Conservation (phyloP, 306 rosid species). For the Vachellia collinsii region DNA sequence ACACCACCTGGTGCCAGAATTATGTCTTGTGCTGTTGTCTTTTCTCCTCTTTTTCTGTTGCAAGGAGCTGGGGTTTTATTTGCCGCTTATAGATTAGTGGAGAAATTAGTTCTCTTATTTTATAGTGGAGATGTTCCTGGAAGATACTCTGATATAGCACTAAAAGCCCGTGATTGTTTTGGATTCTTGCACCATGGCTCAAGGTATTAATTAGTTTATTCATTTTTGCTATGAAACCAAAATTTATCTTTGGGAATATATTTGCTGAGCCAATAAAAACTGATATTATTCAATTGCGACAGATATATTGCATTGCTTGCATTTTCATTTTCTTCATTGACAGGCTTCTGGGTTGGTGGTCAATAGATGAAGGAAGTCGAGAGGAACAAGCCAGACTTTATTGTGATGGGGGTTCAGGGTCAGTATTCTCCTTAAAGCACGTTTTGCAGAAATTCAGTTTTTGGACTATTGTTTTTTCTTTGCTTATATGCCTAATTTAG, state of each 20-base stretch:
- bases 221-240: background rate
- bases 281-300: background rate
- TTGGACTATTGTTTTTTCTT: conserved; percentile 21
- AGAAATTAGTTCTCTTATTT: conserved; percentile 51
- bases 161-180: conserved; percentile 56
- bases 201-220: conserved; percentile 38
- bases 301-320: conserved; percentile 17
- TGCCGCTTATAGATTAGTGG: conserved; percentile 58
- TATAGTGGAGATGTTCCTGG: conserved; percentile 38
- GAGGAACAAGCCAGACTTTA: conserved; percentile 74
- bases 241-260: conserved; percentile 18
- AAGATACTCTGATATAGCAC: conserved; percentile 51
- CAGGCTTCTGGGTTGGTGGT: conserved; percentile 83
- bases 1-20: conserved; percentile 43
- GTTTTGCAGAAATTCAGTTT: conserved; percentile 3
- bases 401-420: conserved; percentile 59
- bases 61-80: conserved; percentile 71
- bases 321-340: conserved; percentile 28
- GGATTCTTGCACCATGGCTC: conserved; percentile 70
- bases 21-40: conserved; percentile 50
- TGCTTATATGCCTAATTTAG: background rate
- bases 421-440: conserved; percentile 21
- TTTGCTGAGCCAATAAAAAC: conserved; percentile 1
- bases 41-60: conserved; percentile 62
- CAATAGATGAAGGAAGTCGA: conserved; percentile 66